Percentiles rank a stretch among this genome's conserved stretches.
These are phyloP conservation scores for Trematosphaeria pertusa DNA, from an alignment of 2,329 filamentous ascomycete species.

Conservation along the genomic window DNA sequence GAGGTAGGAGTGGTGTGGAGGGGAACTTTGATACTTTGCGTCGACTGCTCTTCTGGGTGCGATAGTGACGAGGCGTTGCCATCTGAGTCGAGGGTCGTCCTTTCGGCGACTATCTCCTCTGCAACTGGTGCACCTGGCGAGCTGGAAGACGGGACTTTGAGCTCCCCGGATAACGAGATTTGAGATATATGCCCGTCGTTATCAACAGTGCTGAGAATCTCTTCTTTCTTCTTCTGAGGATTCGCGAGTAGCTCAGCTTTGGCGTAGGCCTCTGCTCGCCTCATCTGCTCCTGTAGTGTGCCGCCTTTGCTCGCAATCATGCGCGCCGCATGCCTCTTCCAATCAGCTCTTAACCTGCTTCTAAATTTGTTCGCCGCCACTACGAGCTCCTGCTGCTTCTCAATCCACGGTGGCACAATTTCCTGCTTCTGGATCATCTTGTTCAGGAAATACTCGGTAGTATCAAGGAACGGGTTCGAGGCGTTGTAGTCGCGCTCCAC, in stretches of 20 bases:
- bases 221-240: constrained; percentile 56
- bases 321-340: constrained; percentile 81
- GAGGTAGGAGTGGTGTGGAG: constrained; percentile 26
- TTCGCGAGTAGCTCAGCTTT: constrained; percentile 73
- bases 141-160: constrained; percentile 39
- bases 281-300: constrained; percentile 74
- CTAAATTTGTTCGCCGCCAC: constrained; percentile 75
- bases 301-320: constrained; percentile 81
- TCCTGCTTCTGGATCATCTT: constrained; percentile 98
- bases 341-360: constrained; percentile 76
- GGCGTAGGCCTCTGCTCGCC: constrained; percentile 74
- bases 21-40: constrained; percentile 23
- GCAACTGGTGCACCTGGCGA: constrained; percentile 25
- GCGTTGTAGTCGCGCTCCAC: constrained; percentile 83
- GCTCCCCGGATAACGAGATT: constrained; percentile 54
- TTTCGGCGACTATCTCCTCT: constrained; percentile 36
- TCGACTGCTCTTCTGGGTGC: constrained; percentile 14
- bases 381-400: constrained; percentile 92
- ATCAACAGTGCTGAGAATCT: constrained; percentile 55
- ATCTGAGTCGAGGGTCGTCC: constrained; percentile 17
- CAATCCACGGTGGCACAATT: constrained; percentile 96
- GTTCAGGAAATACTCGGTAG: constrained; percentile 97
- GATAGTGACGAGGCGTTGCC: not conserved
- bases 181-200: constrained; percentile 55
- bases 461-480: constrained; percentile 89